Percentiles rank a stretch among this genome's conserved stretches.
Evolutionary conservation across 2,329 filamentous ascomycete genomes (phyloP).

Genomic region (Pestalotiopsis fici): DNA sequence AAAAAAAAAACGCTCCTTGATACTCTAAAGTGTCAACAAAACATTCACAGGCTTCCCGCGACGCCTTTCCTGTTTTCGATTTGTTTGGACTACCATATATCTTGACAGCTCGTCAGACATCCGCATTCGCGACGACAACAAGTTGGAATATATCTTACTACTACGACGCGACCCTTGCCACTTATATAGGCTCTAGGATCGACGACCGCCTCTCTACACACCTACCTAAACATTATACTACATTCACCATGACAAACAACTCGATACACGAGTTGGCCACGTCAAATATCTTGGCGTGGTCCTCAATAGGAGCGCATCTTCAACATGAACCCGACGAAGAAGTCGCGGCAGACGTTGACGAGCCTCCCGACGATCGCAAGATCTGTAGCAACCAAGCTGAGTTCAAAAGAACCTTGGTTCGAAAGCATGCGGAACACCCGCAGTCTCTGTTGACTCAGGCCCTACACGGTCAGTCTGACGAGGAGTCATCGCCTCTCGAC

Average conservation of each 20-base stretch:
- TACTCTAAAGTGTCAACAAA: conserved; percentile 10
- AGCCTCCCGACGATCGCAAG: conserved; percentile 72
- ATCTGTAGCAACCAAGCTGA: conserved; percentile 28
- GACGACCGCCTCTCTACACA: not conserved
- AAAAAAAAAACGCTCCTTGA: conserved; percentile 8
- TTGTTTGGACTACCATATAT: not conserved
- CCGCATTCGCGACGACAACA: not conserved
- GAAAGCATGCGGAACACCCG: conserved; percentile 56
- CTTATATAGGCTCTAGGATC: not conserved
- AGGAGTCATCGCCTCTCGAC: conserved; percentile 44
- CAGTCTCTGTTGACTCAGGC: conserved; percentile 88
- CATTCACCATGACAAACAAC: conserved; percentile 35
- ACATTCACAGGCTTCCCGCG: not conserved
- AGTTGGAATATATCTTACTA: not conserved
- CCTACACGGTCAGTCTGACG: conserved; percentile 68
- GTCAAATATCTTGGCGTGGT: conserved; percentile 47
- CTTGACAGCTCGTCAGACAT: not conserved
- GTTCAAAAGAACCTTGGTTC: conserved; percentile 50
- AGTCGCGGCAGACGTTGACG: conserved; percentile 75
- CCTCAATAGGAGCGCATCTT: conserved; percentile 42
- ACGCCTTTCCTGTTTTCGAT: not conserved
- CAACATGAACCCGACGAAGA: conserved; percentile 58
- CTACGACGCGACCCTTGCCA: conserved; percentile 1
- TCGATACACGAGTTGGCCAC: conserved; percentile 35
- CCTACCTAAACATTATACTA: not conserved